A percentile compares a stretch with the other conserved stretches of the same genome.
Conservation (phyloP, 306 rosid species). For the Quillaja saponaria region DNA sequence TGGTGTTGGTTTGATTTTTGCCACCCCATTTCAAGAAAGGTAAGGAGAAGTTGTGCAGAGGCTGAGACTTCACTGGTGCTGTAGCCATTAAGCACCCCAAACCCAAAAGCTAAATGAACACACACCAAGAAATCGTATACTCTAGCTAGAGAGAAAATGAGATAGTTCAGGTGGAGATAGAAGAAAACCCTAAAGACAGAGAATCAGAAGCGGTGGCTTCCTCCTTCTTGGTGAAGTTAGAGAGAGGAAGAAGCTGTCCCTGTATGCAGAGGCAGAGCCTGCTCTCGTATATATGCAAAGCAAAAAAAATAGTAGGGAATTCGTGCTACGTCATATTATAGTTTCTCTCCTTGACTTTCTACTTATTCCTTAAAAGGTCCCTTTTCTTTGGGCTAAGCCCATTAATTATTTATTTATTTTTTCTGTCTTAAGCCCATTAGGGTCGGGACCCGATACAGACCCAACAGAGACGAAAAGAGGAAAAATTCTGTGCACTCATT, state of each 20-base stretch:
- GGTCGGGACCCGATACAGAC: too few species aligned
- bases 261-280: neutral
- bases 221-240: neutral
- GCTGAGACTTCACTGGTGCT: constrained; percentile 81
- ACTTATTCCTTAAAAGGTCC: neutral
- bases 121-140: neutral
- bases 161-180: neutral
- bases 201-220: neutral
- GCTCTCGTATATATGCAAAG: neutral
- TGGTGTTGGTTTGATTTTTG: constrained; percentile 55
- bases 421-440: too few species aligned
- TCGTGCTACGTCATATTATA: neutral
- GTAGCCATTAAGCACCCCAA: constrained; percentile 61
- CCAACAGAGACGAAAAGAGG: too few species aligned
- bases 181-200: constrained; percentile 11
- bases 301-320: neutral
- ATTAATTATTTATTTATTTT: too few species aligned
- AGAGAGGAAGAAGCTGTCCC: neutral
- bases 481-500: too few species aligned
- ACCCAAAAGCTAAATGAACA: neutral
- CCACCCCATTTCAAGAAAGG: constrained; percentile 84
- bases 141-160: neutral
- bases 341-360: neutral
- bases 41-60: constrained; percentile 84
- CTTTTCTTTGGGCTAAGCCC: neutral